Evolutionary conservation across 352 stramenopile species (phyloP).

Genomic region (Pythium apleroticum): DNA sequence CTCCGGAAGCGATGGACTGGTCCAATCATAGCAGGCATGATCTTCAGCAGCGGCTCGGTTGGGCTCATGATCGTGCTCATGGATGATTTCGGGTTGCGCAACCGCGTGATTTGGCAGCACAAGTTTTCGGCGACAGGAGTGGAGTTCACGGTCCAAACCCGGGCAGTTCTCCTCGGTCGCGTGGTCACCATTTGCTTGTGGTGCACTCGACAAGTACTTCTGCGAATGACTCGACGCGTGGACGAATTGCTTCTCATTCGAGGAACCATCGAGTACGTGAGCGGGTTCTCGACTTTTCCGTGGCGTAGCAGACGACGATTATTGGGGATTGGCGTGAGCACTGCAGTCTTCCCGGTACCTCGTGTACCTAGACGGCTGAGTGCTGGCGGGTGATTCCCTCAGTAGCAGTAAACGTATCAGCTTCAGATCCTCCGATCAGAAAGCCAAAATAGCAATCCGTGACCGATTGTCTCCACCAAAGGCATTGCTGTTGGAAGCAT

Average conservation of each 20-base stretch:
- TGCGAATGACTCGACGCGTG: background rate
- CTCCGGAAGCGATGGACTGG: conserved; percentile 14
- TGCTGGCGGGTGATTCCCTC: background rate
- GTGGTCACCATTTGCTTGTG: background rate
- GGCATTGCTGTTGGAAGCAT: too few relatives aligned
- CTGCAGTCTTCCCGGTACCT: background rate
- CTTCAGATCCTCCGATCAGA: background rate
- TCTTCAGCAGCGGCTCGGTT: background rate
- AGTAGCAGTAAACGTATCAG: background rate
- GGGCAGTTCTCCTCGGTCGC: background rate
- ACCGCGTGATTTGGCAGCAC: conserved; percentile 12
- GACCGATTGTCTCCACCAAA: too few relatives aligned
- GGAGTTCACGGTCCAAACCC: background rate
- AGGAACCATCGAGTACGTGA: background rate
- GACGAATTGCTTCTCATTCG: background rate
- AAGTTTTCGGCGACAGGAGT: background rate
- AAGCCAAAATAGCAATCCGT: background rate
- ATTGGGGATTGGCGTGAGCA: background rate
- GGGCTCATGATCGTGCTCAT: conserved; percentile 2
- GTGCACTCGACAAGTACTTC: background rate
- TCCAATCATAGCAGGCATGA: background rate
- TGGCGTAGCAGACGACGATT: background rate
- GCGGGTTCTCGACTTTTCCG: background rate
- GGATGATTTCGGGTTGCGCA: background rate
- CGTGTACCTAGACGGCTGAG: background rate